Conservation (phyloP, 257 asterid species). For the Nicotiana sylvestris region DNA sequence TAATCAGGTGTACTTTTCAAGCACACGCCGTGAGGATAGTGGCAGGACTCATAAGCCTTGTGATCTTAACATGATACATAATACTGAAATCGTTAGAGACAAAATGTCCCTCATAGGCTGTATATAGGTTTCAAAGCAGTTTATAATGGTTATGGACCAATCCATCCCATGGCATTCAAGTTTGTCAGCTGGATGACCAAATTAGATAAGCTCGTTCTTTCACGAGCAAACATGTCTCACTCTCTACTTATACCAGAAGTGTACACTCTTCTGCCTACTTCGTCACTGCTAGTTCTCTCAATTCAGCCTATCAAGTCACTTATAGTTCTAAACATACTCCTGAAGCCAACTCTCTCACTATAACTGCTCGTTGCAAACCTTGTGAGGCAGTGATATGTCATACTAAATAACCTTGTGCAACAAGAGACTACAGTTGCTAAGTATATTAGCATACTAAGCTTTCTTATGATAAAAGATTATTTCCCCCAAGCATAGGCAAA, state of each 20-base stretch:
- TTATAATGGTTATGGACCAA: not conserved
- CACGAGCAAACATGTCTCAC: not conserved
- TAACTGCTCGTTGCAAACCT: not conserved
- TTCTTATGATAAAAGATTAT: not conserved
- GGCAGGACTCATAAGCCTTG: not conserved
- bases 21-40: not conserved
- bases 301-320: not conserved
- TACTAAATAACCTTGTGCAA: not conserved
- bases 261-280: not conserved
- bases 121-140: not conserved
- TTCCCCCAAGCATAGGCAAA: not conserved
- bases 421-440: not conserved
- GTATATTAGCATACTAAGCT: not conserved
- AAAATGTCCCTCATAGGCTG: not conserved
- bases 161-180: not conserved
- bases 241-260: not conserved
- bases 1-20: not conserved
- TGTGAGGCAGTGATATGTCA: not conserved
- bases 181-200: not conserved
- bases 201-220: not conserved
- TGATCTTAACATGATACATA: not conserved
- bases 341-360: not conserved
- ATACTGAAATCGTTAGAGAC: not conserved
- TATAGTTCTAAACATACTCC: not conserved
- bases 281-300: not conserved